Base-by-base conservation (phyloP, 495 filamentous ascomycete genomes). In the Melanomma pulvis-pyrius region DNA sequence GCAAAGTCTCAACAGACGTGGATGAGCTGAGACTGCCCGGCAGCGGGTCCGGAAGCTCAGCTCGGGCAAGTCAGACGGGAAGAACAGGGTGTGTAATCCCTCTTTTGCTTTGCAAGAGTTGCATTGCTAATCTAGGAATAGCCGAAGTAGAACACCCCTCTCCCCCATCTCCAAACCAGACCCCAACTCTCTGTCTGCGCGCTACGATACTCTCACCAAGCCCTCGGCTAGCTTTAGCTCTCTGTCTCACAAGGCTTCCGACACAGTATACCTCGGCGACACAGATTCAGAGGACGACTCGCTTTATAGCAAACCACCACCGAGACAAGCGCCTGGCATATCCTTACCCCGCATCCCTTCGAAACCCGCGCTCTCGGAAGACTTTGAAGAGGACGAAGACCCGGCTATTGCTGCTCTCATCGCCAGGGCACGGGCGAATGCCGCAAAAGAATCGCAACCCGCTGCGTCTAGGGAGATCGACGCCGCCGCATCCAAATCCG, bases 331-430 rank as follows among this genome's bases (percentile, higher is more conserved):
- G n/a, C 39, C 39, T 15, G 39, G 2, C 17, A 17, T n/a, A 44
- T 29, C 60, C 9, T 55, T 26, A 32, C 58, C 41, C 24, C 29
- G 13, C 39, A 3, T 28, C 17, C 44, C 41, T 21, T 32, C 13
- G 9, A 34, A 24, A 28, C 17, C 12, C 9, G 9, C 55, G 19
- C 7, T 7, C 32, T 47, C 36, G 5, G 65, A 71, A 8, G 69
- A 68, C 1, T 8, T 49, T 8, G 64, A 71, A 51, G 64, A 71
- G 28, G 46, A 55, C 25, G 32, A 57, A 39, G 65, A 72, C 36
- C 70, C 66, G 12, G 26, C 28, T 3, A 28, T 65, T 21, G 57
- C 32, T 1, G 61, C n/a, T 11, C 30, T 69, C 1, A 44, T 50
- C 1, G 61, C 59, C 5, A 44, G 61, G 47, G 69, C 65, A 1